A percentile compares a stretch with the other conserved stretches of the same genome.
Conservation (phyloP, 192 early-diverging fungal genomes). For the Gamsiella multidivaricata region DNA sequence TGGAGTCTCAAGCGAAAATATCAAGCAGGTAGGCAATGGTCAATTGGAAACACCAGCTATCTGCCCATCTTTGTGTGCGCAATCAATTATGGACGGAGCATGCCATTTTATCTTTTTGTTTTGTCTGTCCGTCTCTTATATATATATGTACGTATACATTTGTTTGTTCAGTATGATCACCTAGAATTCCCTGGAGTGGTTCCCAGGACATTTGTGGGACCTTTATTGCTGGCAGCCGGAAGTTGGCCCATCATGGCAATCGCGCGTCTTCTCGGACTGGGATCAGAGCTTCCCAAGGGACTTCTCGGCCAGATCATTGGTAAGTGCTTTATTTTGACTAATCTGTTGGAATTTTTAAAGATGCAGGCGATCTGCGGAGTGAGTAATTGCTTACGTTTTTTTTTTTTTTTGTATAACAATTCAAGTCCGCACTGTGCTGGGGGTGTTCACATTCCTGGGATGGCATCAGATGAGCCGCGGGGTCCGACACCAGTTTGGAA, state of each 20-base stretch:
- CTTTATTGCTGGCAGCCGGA: constrained; percentile 68
- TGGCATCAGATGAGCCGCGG: constrained; percentile 66
- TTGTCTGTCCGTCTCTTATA: constrained; percentile 10
- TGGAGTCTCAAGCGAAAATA: constrained; percentile 48
- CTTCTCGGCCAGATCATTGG: constrained; percentile 55
- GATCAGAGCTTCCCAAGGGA: constrained; percentile 42
- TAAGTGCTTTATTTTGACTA: constrained; percentile 21
- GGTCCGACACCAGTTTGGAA: constrained; percentile 69
- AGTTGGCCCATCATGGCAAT: constrained; percentile 61
- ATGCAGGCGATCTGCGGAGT: too few relatives aligned
- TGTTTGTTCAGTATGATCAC: constrained; percentile 80
- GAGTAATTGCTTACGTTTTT: constrained; percentile 5
- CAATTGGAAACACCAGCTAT: not conserved
- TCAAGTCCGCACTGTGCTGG: constrained; percentile 61
- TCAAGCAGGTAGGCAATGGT: constrained; percentile 27
- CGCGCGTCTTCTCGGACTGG: constrained; percentile 17
- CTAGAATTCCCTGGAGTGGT: constrained; percentile 94
- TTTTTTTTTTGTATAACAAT: constrained; percentile 3
- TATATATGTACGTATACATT: too few relatives aligned
- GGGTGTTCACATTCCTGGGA: constrained; percentile 58
- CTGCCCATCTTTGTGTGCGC: too few relatives aligned
- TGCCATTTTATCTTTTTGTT: too few relatives aligned
- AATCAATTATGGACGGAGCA: too few relatives aligned
- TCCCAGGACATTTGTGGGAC: constrained; percentile 92
- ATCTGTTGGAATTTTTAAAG: not conserved